Evolutionary conservation across 139 green algal species (phyloP).

Genomic region (Trebouxia sp.): DNA sequence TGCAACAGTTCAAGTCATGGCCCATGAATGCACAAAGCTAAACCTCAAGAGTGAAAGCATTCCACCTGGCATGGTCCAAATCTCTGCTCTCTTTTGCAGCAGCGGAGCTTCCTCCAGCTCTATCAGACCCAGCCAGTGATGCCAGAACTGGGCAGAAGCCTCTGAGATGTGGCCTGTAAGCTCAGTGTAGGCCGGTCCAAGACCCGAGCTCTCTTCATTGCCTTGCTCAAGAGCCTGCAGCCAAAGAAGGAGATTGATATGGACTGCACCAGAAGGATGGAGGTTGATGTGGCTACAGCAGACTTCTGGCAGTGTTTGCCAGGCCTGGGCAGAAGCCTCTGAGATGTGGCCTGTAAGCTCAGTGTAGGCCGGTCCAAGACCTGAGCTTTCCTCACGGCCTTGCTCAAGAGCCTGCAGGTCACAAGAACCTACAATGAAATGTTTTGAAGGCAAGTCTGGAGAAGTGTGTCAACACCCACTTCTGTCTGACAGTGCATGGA

Average conservation of each 20-base stretch:
- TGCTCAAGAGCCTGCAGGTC: constrained; percentile 45
- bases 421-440: no score
- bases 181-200: constrained; percentile 34
- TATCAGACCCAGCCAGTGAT: constrained; percentile 70
- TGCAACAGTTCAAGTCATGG: not conserved
- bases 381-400: constrained; percentile 41
- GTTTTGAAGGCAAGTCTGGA: no score
- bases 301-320: no score
- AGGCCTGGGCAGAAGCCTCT: constrained; percentile 52
- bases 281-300: no score
- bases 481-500: no score
- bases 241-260: not conserved
- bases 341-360: constrained; percentile 44
- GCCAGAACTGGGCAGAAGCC: constrained; percentile 57
- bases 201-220: constrained; percentile 39
- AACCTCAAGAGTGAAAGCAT: not conserved
- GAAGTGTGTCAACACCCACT: no score
- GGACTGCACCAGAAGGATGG: no score
- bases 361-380: constrained; percentile 36
- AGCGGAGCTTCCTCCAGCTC: constrained; percentile 68
- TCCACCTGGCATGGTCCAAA: constrained; percentile 63
- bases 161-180: constrained; percentile 43
- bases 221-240: constrained; percentile 46
- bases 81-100: constrained; percentile 39
- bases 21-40: no score